These are phyloP conservation scores for Spathaspora hagerdaliae DNA, from an alignment of 805 yeast genomes.

Conservation along the genomic window DNA sequence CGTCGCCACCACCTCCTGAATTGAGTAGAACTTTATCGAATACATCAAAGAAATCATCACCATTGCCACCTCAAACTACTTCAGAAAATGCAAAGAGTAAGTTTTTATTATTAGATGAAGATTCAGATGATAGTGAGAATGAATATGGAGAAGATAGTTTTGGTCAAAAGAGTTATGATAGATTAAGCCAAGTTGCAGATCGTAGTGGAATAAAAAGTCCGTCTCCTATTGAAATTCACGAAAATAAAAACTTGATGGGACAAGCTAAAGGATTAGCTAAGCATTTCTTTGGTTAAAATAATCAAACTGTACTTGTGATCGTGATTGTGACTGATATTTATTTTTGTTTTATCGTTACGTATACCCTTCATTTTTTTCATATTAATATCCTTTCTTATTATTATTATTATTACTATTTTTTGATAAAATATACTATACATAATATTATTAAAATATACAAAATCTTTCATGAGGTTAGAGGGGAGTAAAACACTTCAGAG, in stretches of 20 bases:
- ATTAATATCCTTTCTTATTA: no score
- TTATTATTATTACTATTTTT: no score
- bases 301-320: no score
- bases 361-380: no score
- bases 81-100: slow-evolving; percentile 34
- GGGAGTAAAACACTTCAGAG: no score
- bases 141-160: slow-evolving; percentile 25
- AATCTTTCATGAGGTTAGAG: no score
- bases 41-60: slow-evolving; percentile 32
- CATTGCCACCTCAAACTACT: slow-evolving; percentile 41
- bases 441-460: no score
- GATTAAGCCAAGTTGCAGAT: slow-evolving; percentile 51
- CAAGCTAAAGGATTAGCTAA: slow-evolving; percentile 36
- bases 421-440: no score
- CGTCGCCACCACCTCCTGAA: background rate
- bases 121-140: slow-evolving; percentile 25
- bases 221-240: slow-evolving; percentile 11
- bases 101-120: slow-evolving; percentile 33
- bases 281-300: slow-evolving; percentile 21
- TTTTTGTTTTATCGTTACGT: background rate
- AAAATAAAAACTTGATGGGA: slow-evolving; percentile 19
- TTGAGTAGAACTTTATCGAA: slow-evolving; percentile 5
- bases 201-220: slow-evolving; percentile 32
- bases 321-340: background rate
- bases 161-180: slow-evolving; percentile 32